Conservation (phyloP, 2,329 filamentous ascomycete genomes). For the Microthyrium microscopicum region DNA sequence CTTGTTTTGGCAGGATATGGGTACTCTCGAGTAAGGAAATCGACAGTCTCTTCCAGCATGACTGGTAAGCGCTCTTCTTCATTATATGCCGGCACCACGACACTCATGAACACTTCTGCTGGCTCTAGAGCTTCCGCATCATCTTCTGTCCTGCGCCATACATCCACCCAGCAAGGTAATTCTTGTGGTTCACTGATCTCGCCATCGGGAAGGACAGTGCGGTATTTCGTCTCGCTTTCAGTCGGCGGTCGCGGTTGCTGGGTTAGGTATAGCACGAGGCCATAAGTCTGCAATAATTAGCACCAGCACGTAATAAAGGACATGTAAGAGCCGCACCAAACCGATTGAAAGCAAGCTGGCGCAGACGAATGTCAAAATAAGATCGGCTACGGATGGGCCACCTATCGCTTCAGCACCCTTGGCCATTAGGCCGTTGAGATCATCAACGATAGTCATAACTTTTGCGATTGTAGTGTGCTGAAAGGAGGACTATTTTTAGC, state of each 20-base stretch:
- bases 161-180: conserved; percentile 77
- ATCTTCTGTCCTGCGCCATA: conserved; percentile 45
- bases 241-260: conserved; percentile 61
- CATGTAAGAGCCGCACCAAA: too few species aligned
- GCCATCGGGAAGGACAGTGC: conserved; percentile 53
- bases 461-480: too few species aligned
- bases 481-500: too few species aligned
- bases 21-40: conserved; percentile 65
- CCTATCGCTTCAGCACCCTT: too few species aligned
- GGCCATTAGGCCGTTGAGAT: too few species aligned
- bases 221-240: conserved; percentile 70
- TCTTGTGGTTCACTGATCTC: conserved; percentile 35
- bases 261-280: too few species aligned
- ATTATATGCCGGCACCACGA: conserved; percentile 92
- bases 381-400: too few species aligned
- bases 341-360: too few species aligned
- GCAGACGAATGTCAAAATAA: too few species aligned
- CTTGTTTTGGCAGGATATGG: conserved; percentile 9
- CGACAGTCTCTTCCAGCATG: conserved; percentile 81
- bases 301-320: too few species aligned
- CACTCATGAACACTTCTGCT: conserved; percentile 69
- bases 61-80: conserved; percentile 68
- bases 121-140: conserved; percentile 41
- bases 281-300: too few species aligned
- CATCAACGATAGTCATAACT: too few species aligned